A percentile compares a stretch with the other conserved stretches of the same genome.
phyloP scores from a whole-genome alignment of 352 stramenopile genomes.

The Globisporangium nunn region DNA sequence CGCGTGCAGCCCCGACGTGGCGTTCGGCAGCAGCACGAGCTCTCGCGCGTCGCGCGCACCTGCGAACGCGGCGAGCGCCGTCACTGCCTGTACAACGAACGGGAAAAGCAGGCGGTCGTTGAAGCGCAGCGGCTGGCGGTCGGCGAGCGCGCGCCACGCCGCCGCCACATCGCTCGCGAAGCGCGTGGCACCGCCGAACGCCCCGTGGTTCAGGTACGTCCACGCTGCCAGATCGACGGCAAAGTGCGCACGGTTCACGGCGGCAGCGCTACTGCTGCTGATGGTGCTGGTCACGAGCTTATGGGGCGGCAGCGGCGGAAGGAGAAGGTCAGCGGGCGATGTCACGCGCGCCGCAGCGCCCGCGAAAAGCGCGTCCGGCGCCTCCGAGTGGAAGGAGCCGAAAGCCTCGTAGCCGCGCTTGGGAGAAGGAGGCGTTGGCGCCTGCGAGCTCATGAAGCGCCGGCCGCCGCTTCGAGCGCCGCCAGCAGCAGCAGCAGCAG shows the following conservation, averaged over 20 bases:
- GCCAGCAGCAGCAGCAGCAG: background rate
- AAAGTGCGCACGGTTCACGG: constrained; percentile 35
- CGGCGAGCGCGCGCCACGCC: constrained; percentile 72
- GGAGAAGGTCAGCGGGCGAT: constrained; percentile 12
- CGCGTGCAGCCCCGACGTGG: constrained; percentile 86
- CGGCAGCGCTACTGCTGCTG: background rate
- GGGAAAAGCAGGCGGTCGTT: constrained; percentile 91
- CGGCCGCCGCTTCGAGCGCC: background rate
- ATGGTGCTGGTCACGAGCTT: constrained; percentile 1
- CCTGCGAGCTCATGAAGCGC: constrained; percentile 1
- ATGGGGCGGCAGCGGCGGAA: constrained; percentile 13
- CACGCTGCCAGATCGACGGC: constrained; percentile 52
- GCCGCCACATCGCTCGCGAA: constrained; percentile 57
- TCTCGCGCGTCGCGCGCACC: constrained; percentile 35
- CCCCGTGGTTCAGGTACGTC: constrained; percentile 94
- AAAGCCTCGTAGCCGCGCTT: constrained; percentile 54
- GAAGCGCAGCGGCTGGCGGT: constrained; percentile 89
- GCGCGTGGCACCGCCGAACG: constrained; percentile 81
- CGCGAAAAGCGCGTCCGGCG: constrained; percentile 46
- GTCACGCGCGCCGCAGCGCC: constrained; percentile 5
- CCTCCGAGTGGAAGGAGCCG: constrained; percentile 72
- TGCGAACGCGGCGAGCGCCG: constrained; percentile 69
- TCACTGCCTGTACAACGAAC: constrained; percentile 75
- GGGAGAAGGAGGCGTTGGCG: background rate
- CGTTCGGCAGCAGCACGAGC: constrained; percentile 83